A percentile compares a stretch with the other conserved stretches of the same genome.
These are phyloP conservation scores for Flaveria robusta DNA, from an alignment of 129 eudicot genomes.

Conservation along the genomic window DNA sequence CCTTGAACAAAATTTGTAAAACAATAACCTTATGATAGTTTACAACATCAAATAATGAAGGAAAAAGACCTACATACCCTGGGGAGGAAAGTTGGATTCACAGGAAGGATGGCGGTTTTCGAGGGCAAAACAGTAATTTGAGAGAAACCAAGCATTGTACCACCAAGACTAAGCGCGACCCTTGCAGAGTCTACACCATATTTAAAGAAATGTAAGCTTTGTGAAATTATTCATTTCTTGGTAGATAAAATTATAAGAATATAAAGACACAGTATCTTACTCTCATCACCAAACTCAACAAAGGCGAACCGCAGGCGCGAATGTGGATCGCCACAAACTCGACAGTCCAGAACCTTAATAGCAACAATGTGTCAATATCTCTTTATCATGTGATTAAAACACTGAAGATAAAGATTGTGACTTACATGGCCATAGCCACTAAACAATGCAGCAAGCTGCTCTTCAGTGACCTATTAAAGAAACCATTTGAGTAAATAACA, in stretches of 20 bases:
- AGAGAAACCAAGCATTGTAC: constrained; percentile 80
- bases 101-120: constrained; percentile 98
- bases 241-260: background rate
- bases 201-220: constrained; percentile 12
- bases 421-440: constrained; percentile 90
- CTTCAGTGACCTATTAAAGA: constrained; percentile 79
- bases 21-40: background rate
- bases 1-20: background rate
- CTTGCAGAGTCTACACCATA: constrained; percentile 71
- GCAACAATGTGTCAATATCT: constrained; percentile 8
- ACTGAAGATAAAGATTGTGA: background rate
- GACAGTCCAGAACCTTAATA: constrained; percentile 91
- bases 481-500: constrained; percentile 23
- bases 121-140: constrained; percentile 93
- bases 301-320: constrained; percentile 99
- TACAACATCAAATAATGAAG: background rate
- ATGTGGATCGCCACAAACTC: constrained; percentile 98
- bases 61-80: constrained; percentile 54
- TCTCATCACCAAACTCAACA: constrained; percentile 89
- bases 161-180: constrained; percentile 74
- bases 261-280: constrained; percentile 47
- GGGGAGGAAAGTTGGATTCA: constrained; percentile 97
- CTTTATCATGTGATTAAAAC: background rate
- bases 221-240: background rate
- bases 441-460: constrained; percentile 90